phyloP scores from a whole-genome alignment of 73 alveolate species.

The Blepharisma japonicum region DNA sequence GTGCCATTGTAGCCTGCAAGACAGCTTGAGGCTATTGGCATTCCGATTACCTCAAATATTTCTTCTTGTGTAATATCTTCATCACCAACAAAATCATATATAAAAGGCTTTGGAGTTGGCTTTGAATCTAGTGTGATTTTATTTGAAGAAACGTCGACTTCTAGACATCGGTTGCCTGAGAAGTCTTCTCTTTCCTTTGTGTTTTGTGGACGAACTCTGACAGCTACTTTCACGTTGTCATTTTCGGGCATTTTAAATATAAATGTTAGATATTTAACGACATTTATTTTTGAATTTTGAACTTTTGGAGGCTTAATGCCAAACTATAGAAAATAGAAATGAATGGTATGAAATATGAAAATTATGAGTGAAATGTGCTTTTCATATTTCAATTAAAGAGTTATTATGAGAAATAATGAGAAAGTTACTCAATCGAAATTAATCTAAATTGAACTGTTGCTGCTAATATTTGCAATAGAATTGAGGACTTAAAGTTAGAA shows the following conservation, averaged over 20 bases:
- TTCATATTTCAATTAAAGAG: no score
- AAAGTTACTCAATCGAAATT: no score
- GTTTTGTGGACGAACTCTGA: constrained; percentile 27
- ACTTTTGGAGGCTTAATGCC: background rate
- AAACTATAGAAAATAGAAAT: no score
- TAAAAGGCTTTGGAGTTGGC: constrained; percentile 43
- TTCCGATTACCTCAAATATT: constrained; percentile 78
- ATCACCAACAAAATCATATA: constrained; percentile 78
- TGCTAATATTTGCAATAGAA: no score
- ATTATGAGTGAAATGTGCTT: no score
- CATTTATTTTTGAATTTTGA: background rate
- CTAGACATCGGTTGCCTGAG: background rate
- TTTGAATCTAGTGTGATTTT: constrained; percentile 31
- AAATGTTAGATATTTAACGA: background rate
- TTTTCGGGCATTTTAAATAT: constrained; percentile 26
- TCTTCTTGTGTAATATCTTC: constrained; percentile 77
- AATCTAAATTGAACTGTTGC: no score
- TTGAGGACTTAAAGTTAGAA: no score
- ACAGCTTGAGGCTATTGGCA: constrained; percentile 79
- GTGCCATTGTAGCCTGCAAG: constrained; percentile 96
- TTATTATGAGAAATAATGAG: no score
- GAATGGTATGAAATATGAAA: no score
- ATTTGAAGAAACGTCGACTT: constrained; percentile 20
- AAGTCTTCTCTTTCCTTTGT: constrained; percentile 13
- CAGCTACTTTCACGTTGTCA: constrained; percentile 27